Base-by-base conservation (phyloP, 169 alveolate species). In the Theileria sp. region DNA sequence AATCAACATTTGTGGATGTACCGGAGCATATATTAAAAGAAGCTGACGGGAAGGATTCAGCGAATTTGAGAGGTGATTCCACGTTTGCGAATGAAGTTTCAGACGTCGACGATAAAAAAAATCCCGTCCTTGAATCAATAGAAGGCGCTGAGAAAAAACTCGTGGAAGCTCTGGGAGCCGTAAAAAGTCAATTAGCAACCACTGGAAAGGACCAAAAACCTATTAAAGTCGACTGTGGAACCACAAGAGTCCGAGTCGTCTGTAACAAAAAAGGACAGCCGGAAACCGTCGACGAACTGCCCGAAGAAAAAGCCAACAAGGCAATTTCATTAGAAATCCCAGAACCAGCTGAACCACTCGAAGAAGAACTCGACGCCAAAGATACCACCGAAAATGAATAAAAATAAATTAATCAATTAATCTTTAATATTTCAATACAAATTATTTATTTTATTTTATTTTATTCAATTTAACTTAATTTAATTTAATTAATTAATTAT, bases 221-320 rank as follows among this genome's bases (percentile, higher is more conserved):
- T 6, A 74, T 74, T 17, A 54, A 74, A 19, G 80, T 74, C 6
- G 80, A 74, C 34, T 74, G 80, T 25, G 80, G 80, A 58, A 60
- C 64, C 2, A 74, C 80, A 1, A 74, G 80, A 74, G 80, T 74
- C 12, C 6, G 80, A 17, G 68, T 74, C 5, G 72, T 74, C 15
- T 74, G 80, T 34, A 28, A 75, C 2, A 62, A 64, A 10, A 64
- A 64, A 25, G 34, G 78, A 3, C 34, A 71, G 17, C 44, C 44
- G 1, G 65, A 71, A 54, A 44, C 19, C 8, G 79, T 32, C 0
- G 30, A n/a, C 12, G 79, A 58, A 3, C 26, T 58, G 1, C 67
- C 67, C 0, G 67, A 58, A 6, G 38, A 19, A 8, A 66, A 66
- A 17, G 60, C 60, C 2, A 10, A 19, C 1, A 34, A 38, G 8